Evolutionary conservation across 345 rosid species (phyloP).

Genomic region (Populus ilicifolia): DNA sequence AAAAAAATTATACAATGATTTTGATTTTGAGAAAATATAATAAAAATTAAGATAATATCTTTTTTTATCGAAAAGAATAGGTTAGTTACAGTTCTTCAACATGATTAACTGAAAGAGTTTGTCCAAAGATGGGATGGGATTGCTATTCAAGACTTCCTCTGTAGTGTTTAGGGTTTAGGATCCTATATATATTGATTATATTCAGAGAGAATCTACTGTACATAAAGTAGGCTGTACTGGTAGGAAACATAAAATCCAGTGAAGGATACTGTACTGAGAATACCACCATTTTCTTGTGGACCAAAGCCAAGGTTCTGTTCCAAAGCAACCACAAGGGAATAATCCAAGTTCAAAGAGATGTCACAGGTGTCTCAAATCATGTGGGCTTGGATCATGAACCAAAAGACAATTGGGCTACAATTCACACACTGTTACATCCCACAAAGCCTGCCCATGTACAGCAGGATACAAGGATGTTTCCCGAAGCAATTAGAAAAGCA

Average conservation of each 20-base stretch:
- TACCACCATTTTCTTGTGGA: not conserved
- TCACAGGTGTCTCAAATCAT: not conserved
- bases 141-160: no score
- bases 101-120: not conserved
- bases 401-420: not conserved
- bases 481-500: slow-evolving; percentile 12
- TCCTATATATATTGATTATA: not conserved
- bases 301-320: no score
- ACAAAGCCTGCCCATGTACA: not conserved
- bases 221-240: not conserved
- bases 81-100: no score
- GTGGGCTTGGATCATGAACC: not conserved
- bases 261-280: not conserved
- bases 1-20: no score
- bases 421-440: not conserved
- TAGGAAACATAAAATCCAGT: not conserved
- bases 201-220: no score
- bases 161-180: not conserved
- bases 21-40: no score
- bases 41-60: not conserved
- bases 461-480: slow-evolving; percentile 11
- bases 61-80: no score
- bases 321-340: not conserved
- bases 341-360: not conserved
- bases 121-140: not conserved